Percentiles rank a stretch among this genome's conserved stretches.
These are phyloP conservation scores for Nitzschia sp. DNA, from an alignment of 108 stramenopile species.

Conservation along the genomic window DNA sequence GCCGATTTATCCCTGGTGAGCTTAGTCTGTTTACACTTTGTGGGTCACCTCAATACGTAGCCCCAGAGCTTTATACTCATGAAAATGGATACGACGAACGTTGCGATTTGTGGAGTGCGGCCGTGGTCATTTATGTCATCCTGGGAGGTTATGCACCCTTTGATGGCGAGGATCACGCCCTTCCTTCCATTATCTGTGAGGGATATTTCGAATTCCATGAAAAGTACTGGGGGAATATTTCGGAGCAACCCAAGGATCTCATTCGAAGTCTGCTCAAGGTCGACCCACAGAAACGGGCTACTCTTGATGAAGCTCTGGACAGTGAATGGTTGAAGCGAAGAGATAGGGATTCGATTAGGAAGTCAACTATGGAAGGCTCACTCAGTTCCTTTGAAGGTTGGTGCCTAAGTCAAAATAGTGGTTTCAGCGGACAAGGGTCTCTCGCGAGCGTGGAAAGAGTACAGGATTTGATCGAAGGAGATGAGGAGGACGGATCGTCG, in stretches of 20 bases:
- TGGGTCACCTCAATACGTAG: constrained; percentile 81
- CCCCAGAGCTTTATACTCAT: constrained; percentile 66
- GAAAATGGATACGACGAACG: constrained; percentile 59
- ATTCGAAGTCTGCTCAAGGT: constrained; percentile 50
- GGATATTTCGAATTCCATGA: constrained; percentile 43
- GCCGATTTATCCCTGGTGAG: constrained; percentile 33
- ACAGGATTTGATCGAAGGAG: neutral
- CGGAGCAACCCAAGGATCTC: constrained; percentile 56
- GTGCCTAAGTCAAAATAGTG: constrained; percentile 19
- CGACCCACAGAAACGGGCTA: constrained; percentile 39
- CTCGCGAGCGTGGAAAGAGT: too few relatives aligned
- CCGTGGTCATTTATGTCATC: constrained; percentile 75
- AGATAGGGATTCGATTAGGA: constrained; percentile 27
- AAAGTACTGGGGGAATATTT: constrained; percentile 49
- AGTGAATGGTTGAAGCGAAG: constrained; percentile 40
- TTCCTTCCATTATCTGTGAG: constrained; percentile 25
- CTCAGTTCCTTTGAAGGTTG: constrained; percentile 28
- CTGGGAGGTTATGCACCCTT: constrained; percentile 69
- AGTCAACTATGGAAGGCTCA: constrained; percentile 20
- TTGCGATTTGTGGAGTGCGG: constrained; percentile 80
- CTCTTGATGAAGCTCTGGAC: constrained; percentile 34
- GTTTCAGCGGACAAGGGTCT: constrained; percentile 1
- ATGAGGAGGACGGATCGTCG: neutral
- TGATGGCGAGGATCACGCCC: constrained; percentile 26
- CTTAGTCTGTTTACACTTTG: constrained; percentile 60